Base-by-base conservation (phyloP, 805 yeast species). In the Phaffomyces antillensis region DNA sequence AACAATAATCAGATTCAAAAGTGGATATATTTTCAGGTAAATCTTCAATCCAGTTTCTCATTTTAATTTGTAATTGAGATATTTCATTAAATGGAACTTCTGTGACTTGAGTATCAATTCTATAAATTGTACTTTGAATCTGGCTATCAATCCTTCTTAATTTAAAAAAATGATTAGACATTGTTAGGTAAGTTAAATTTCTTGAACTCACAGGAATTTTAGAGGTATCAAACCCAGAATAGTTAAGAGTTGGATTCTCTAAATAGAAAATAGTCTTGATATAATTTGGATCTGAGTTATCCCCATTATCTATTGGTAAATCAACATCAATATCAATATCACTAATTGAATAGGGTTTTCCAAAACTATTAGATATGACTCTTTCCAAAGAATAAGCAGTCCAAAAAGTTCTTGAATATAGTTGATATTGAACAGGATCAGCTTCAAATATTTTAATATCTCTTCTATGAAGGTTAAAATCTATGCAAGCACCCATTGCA, bases 251-350 rank as follows among this genome's bases (percentile, higher is more conserved):
- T 17, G 42, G 42, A 24, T 40, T 30, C 13, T 40, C 42, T 8
- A 9, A 10, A 33, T 40, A 40, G 16, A 40, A 40, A 9, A 33
- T 11, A 3, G 37, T 32, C n/a, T 33, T 40, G n/a, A 40, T 40
- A 32, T 32, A 33, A 18, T 39, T 23, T 31, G 41, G 41, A 40
- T 40, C 36, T 1, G 11, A 7, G n/a, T 24, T 25, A 40, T 33
- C 36, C 7, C 37, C 42, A 33, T 16, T 40, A 24, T 40, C 42
- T 6, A 40, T 35, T n/a, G 42, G 42, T 4, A 40, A 13, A 10
- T 40, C 42, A 32, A 40, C 42, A 24, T 40, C 42, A 17, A 40
- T 40, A 33, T 40, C 42, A n/a, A 40, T 32, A 16, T 40, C 42
- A 33, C 37, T 40, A 8, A 40, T 40, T 17, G 42, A 40, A 24